These are phyloP conservation scores for Crepidotus variabilis DNA, from an alignment of 768 basidiomycete genomes.

Conservation along the genomic window DNA sequence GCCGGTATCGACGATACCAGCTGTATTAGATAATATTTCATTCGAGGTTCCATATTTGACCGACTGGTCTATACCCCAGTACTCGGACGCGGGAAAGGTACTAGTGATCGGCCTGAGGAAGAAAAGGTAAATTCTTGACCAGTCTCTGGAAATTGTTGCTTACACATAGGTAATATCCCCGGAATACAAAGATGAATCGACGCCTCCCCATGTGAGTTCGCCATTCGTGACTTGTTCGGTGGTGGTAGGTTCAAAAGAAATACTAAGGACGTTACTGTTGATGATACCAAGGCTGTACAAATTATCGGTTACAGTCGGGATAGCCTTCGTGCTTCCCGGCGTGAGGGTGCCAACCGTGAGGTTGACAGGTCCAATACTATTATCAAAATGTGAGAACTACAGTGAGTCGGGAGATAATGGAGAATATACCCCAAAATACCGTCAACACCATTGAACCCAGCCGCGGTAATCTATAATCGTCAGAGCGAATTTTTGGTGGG, in stretches of 20 bases:
- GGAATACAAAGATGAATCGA: slow-evolving; percentile 32
- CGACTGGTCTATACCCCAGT: slow-evolving; percentile 61
- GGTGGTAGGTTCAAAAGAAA: slow-evolving; percentile 51
- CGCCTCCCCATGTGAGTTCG: slow-evolving; percentile 54
- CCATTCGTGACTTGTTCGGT: slow-evolving; percentile 34
- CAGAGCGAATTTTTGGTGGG: not conserved
- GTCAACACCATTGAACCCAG: slow-evolving; percentile 52
- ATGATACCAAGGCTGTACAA: slow-evolving; percentile 39
- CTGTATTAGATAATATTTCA: slow-evolving; percentile 39
- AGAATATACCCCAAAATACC: slow-evolving; percentile 58
- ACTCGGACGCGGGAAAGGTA: slow-evolving; percentile 40
- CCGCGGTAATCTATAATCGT: slow-evolving; percentile 8
- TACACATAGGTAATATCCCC: slow-evolving; percentile 5
- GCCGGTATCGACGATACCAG: slow-evolving; percentile 61
- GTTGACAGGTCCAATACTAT: slow-evolving; percentile 58
- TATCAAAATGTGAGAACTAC: not conserved
- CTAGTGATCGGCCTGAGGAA: slow-evolving; percentile 46
- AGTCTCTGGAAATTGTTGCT: not conserved
- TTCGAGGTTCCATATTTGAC: slow-evolving; percentile 42
- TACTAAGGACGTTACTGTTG: slow-evolving; percentile 35
- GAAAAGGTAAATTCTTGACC: not conserved
- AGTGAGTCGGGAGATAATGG: not conserved
- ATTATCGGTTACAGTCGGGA: slow-evolving; percentile 60
- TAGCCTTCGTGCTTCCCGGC: slow-evolving; percentile 15
- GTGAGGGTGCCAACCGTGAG: slow-evolving; percentile 43